Percentiles rank a stretch among this genome's conserved stretches.
Evolutionary conservation across 129 eudicot genomes (phyloP).

Genomic region (Tanacetum coccineum): DNA sequence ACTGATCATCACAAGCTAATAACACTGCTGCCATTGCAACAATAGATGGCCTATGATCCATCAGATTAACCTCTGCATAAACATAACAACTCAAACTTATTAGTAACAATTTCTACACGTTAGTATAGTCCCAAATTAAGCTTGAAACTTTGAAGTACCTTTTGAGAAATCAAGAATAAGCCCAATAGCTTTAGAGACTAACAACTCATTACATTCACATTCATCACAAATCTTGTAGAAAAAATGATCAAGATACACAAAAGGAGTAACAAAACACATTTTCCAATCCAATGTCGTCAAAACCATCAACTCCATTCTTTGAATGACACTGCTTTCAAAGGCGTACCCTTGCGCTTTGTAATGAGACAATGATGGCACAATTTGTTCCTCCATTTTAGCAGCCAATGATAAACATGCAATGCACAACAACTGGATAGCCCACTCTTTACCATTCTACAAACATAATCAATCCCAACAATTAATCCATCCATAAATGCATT

Average conservation of each 20-base stretch:
- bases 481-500: not conserved
- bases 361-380: constrained; percentile 39
- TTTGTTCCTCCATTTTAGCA: constrained; percentile 72
- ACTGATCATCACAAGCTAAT: constrained; percentile 48
- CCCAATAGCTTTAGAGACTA: constrained; percentile 36
- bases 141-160: constrained; percentile 37
- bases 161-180: constrained; percentile 40
- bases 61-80: constrained; percentile 58
- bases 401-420: constrained; percentile 82
- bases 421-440: constrained; percentile 57
- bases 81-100: constrained; percentile 11
- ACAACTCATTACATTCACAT: constrained; percentile 21
- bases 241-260: constrained; percentile 59
- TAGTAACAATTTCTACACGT: constrained; percentile 1
- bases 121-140: not conserved
- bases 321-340: constrained; percentile 37
- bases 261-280: constrained; percentile 61
- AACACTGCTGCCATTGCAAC: constrained; percentile 76
- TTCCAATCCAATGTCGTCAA: constrained; percentile 64
- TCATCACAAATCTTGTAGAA: constrained; percentile 37
- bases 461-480: constrained; percentile 14
- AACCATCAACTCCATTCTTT: constrained; percentile 69
- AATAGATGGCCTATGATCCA: constrained; percentile 57
- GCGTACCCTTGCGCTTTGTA: constrained; percentile 34
- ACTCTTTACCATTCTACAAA: constrained; percentile 40